Evolutionary conservation across 495 filamentous ascomycete species (phyloP).

Genomic region (Xylaria bambusicola): DNA sequence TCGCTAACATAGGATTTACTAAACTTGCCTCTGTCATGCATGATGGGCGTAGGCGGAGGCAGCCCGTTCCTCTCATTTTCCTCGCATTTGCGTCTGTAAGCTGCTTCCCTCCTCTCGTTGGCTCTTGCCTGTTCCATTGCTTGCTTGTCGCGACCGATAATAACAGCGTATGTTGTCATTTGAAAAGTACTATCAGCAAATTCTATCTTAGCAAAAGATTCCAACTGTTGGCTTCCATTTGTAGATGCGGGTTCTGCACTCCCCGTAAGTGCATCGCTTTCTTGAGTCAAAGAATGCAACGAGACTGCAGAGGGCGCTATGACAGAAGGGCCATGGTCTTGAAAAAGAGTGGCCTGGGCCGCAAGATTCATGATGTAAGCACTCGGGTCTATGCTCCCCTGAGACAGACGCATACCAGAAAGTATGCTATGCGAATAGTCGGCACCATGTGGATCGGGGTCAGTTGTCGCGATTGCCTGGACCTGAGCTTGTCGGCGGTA

Average conservation of each 20-base stretch:
- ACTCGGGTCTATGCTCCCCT: constrained; percentile 32
- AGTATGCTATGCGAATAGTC: constrained; percentile 28
- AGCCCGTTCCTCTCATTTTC: constrained; percentile 41
- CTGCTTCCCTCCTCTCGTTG: constrained; percentile 42
- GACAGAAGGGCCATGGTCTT: constrained; percentile 25
- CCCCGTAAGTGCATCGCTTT: constrained; percentile 27
- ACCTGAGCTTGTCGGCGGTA: constrained; percentile 23
- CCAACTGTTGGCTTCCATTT: constrained; percentile 38
- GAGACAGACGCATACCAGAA: constrained; percentile 22
- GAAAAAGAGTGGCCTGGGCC: constrained; percentile 28
- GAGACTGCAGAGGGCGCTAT: constrained; percentile 37
- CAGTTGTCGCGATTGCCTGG: constrained; percentile 35
- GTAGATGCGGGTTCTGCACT: constrained; percentile 26
- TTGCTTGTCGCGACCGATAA: constrained; percentile 51
- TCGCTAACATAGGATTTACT: constrained; percentile 56
- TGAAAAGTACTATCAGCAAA: constrained; percentile 54
- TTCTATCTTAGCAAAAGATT: constrained; percentile 54
- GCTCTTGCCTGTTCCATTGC: constrained; percentile 46
- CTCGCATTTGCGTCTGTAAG: constrained; percentile 40
- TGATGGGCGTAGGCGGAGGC: constrained; percentile 41
- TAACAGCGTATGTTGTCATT: constrained; percentile 55
- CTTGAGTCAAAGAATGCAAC: constrained; percentile 33
- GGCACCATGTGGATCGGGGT: constrained; percentile 26
- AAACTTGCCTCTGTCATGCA: constrained; percentile 44
- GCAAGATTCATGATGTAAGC: constrained; percentile 31